These are phyloP conservation scores for Bacterosira constricta DNA, from an alignment of 108 stramenopile genomes.

Conservation along the genomic window DNA sequence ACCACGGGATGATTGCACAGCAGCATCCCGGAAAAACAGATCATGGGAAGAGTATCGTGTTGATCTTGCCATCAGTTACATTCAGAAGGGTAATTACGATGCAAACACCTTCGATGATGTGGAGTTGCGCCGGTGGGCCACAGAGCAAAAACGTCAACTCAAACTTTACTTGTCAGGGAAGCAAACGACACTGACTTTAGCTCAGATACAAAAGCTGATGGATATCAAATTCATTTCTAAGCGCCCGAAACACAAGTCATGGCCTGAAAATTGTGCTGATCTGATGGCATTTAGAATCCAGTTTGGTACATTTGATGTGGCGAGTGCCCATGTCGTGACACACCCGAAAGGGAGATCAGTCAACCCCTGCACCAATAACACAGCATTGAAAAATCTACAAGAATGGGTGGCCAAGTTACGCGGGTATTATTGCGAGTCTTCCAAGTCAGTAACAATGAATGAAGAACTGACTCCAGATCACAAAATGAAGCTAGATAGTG, in stretches of 20 bases:
- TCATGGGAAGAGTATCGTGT: constrained; percentile 41
- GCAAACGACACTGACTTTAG: constrained; percentile 20
- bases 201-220: constrained; percentile 35
- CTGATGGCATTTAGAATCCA: constrained; percentile 40
- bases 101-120: constrained; percentile 27
- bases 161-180: constrained; percentile 34
- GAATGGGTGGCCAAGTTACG: constrained; percentile 30
- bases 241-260: constrained; percentile 26
- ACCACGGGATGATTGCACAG: constrained; percentile 7
- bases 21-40: constrained; percentile 20
- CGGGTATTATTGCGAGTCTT: background rate
- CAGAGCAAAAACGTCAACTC: constrained; percentile 34
- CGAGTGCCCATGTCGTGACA: constrained; percentile 8
- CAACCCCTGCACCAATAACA: background rate
- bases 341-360: constrained; percentile 12
- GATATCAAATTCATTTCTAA: constrained; percentile 41
- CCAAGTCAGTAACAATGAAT: background rate
- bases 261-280: constrained; percentile 26
- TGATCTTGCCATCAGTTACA: constrained; percentile 37
- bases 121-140: constrained; percentile 37
- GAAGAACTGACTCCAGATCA: constrained; percentile 29
- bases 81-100: constrained; percentile 42
- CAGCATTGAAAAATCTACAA: constrained; percentile 17
- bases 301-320: constrained; percentile 30
- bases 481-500: constrained; percentile 16